Evolutionary conservation across 192 early-diverging fungal species (phyloP), one percentile per base, ranked within the genome.

Genomic region (Allomyces macrogynus): DNA sequence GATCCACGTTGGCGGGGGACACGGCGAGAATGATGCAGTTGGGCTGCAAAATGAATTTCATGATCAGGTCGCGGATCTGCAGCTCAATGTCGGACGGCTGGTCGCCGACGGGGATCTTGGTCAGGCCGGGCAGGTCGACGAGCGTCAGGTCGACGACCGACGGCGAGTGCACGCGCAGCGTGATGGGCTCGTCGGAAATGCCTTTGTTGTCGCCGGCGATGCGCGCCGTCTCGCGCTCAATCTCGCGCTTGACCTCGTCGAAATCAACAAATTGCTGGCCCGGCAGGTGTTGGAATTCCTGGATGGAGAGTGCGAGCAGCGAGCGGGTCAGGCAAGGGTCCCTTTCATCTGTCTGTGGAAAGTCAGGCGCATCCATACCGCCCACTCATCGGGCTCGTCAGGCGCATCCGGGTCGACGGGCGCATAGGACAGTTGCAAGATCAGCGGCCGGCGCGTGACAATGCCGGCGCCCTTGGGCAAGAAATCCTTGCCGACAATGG

Each of bases 401-500:
- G 49, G 20, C 2, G 16, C 12, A 0, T 32, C 27, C 23, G 32
- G 32, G 32, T 40, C 64, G 16, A 61, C 63, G 27, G 80, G 74
- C 23, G 77, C 73, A 62, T 85, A 86, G 23, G 88, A 81, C 54
- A 91, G 81, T 70, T 91, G 89, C 44, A 91, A 71, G 61, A 91
- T 83, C 63, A 91, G 73, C 18, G 89, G 89, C 10, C 89, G 80
- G 18, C 89, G 83, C 32, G 89, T 91, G 68, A 91, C 86, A 66
- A 91, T 85, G 25, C 89, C 89, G 71, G 79, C 87, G 23, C 89
- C 95, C 63, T 95, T 82, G 26, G 97, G 97, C 64, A 99, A 71
- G 72, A 99, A 97, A 78, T 99, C 97, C 40, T 88, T 79, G 22
- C 95, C 92, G 23, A 97, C 94, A 69, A 99, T 85, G 72, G 91